Percentiles rank a stretch among this genome's conserved stretches.
These are phyloP conservation scores for Crithidia sp. DNA, from an alignment of 208 protist species.

Conservation along the genomic window DNA sequence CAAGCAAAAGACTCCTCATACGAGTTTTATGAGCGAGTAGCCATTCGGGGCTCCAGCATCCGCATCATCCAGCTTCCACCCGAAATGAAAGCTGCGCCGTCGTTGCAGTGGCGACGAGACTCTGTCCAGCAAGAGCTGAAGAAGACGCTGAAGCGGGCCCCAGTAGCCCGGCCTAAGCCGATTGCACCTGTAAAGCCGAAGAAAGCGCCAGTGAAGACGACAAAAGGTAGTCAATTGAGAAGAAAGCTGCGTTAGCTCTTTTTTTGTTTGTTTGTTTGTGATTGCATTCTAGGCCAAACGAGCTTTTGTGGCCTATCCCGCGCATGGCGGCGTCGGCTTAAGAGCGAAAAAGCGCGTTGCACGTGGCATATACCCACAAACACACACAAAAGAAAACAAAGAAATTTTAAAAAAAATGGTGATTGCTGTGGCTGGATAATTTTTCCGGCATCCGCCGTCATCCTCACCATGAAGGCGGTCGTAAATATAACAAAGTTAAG, in stretches of 20 bases:
- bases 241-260: slow-evolving; percentile 24
- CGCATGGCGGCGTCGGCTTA: too few relatives aligned
- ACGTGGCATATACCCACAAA: too few relatives aligned
- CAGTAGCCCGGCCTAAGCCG: neutral
- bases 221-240: slow-evolving; percentile 33
- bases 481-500: too few relatives aligned
- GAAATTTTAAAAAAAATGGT: too few relatives aligned
- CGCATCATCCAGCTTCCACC: slow-evolving; percentile 64
- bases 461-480: too few relatives aligned
- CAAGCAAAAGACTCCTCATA: slow-evolving; percentile 62
- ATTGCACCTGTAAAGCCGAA: slow-evolving; percentile 6
- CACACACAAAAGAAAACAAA: too few relatives aligned
- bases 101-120: slow-evolving; percentile 56
- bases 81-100: slow-evolving; percentile 60
- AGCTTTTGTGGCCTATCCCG: too few relatives aligned
- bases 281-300: too few relatives aligned
- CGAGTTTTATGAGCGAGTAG: slow-evolving; percentile 56
- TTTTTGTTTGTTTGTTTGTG: neutral
- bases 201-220: slow-evolving; percentile 18
- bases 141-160: slow-evolving; percentile 27
- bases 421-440: too few relatives aligned
- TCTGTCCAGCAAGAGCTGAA: slow-evolving; percentile 58
- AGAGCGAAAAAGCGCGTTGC: too few relatives aligned
- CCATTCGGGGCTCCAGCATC: slow-evolving; percentile 49
- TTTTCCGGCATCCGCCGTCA: too few relatives aligned